A percentile compares a stretch with the other conserved stretches of the same genome.
phyloP scores from a whole-genome alignment of 768 basidiomycete genomes.

The Mycena kentingensis region DNA sequence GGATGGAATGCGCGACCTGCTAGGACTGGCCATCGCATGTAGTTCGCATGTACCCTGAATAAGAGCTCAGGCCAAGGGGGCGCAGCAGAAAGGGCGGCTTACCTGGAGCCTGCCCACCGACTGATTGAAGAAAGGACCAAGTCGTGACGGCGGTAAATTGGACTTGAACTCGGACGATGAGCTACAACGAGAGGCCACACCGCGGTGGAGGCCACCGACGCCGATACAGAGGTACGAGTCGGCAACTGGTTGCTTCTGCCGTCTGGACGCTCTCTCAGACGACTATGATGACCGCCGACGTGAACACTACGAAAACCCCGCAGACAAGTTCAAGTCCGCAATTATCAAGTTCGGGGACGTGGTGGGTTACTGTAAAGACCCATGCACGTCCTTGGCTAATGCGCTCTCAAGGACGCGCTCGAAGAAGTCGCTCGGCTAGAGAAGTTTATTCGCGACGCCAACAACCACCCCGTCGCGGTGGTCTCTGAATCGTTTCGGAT shows the following conservation, averaged over 20 bases:
- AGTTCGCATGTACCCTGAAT: conserved; percentile 56
- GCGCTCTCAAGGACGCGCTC: conserved; percentile 54
- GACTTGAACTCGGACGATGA: conserved; percentile 54
- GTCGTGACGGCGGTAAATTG: no score
- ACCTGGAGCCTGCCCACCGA: no score
- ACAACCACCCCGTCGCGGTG: conserved; percentile 58
- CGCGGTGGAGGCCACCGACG: conserved; percentile 52
- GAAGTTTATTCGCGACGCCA: conserved; percentile 61
- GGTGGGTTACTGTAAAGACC: no score
- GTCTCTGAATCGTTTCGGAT: conserved; percentile 76
- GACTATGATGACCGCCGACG: conserved; percentile 70
- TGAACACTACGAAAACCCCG: conserved; percentile 67
- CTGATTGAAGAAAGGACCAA: no score
- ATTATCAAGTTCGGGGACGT: conserved; percentile 82
- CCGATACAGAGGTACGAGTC: conserved; percentile 56
- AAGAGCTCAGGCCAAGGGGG: conserved; percentile 8
- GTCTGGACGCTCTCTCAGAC: conserved; percentile 42
- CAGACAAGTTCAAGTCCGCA: conserved; percentile 65
- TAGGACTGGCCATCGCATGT: conserved; percentile 69
- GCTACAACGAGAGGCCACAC: conserved; percentile 54
- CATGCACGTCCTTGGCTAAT: no score
- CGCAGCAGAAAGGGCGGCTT: neutral
- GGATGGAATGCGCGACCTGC: conserved; percentile 44
- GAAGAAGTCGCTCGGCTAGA: conserved; percentile 73
- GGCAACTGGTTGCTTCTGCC: conserved; percentile 23